Base-by-base conservation (phyloP, 2,329 filamentous ascomycete species). In the Cryphonectria naterciae region DNA sequence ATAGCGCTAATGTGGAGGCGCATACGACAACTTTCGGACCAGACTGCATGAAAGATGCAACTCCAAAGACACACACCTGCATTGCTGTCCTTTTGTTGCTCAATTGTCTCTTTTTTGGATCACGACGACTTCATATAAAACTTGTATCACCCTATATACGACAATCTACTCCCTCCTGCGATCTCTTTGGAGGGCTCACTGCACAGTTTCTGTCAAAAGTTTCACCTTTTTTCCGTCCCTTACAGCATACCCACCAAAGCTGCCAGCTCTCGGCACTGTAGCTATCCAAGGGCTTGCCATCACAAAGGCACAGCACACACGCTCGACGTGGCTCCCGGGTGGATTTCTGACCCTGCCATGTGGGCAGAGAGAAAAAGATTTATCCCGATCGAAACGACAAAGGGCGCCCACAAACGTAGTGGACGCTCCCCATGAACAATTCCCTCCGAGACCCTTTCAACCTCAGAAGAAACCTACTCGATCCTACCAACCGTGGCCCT, bases 401-500 rank as follows among this genome's bases (percentile, higher is more conserved):
- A 72, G 67, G 63, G 68, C 49, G 49, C 66, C 65, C 46, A 46
- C 64, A 37, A 13, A 41, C 54, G 37, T 37, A 10, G 68, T 68
- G 72, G 65, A 73, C 54, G 60, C 69, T 61, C 62, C 69, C 66
- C 67, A 72, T 67, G 71, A 70, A 71, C 72, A 73, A 72, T 43
- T 73, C 66, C 72, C 65, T 72, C 73, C 71, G 70, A 74, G 74
- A 69, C 64, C 67, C 69, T 52, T 73, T 74, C 73, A 72, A 73
- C 67, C 73, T 74, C 63, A 77, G 76, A 74, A 82, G 81, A 81
- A 81, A 82, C 76, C 76, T 80, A 75, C 81, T 83, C 72, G 81
- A 83, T 72, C 82, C 81, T 58, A 83, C 84, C 77, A 79, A 81
- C 74, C 75, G 81, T 71, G 79, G 78, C 72, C 79, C 79, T 72